phyloP scores from a whole-genome alignment of 768 basidiomycete species.

The Phlegmacium glaucopus region DNA sequence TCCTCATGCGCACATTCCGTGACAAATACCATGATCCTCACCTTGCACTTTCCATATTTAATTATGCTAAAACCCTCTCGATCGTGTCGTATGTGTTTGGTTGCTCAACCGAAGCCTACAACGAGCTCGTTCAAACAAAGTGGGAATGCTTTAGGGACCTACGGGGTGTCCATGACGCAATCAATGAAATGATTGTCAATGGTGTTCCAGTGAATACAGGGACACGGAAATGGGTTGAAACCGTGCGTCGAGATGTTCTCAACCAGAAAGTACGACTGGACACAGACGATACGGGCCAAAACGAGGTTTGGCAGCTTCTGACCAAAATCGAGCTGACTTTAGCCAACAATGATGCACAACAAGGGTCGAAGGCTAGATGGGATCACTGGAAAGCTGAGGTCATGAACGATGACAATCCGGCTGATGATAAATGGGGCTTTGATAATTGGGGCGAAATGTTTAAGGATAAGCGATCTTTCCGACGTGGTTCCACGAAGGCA shows the following conservation, averaged over 20 bases:
- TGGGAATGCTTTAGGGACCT: constrained; percentile 87
- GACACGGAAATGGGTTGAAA: constrained; percentile 62
- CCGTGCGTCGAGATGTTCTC: constrained; percentile 60
- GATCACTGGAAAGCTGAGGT: constrained; percentile 47
- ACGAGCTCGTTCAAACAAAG: constrained; percentile 81
- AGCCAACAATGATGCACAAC: constrained; percentile 8
- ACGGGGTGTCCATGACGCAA: constrained; percentile 62
- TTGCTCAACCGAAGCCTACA: constrained; percentile 85
- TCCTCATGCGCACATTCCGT: constrained; percentile 75
- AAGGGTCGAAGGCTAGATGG: constrained; percentile 20
- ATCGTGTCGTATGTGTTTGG: constrained; percentile 85
- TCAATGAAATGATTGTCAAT: constrained; percentile 82
- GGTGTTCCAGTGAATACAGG: constrained; percentile 62
- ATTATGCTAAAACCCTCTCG: constrained; percentile 71
- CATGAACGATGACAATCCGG: constrained; percentile 15
- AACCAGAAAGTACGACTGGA: constrained; percentile 50
- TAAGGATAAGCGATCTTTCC: neutral
- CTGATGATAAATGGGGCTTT: constrained; percentile 46
- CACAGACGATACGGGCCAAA: constrained; percentile 41
- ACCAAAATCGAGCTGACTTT: constrained; percentile 45
- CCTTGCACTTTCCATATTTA: constrained; percentile 79
- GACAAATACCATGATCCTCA: constrained; percentile 78
- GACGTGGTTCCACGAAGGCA: neutral
- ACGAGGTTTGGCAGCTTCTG: constrained; percentile 51
- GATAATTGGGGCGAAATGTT: constrained; percentile 22